A percentile compares a stretch with the other conserved stretches of the same genome.
Evolutionary conservation across 2,329 filamentous ascomycete genomes (phyloP).

Genomic region (Parastagonospora nodorum): DNA sequence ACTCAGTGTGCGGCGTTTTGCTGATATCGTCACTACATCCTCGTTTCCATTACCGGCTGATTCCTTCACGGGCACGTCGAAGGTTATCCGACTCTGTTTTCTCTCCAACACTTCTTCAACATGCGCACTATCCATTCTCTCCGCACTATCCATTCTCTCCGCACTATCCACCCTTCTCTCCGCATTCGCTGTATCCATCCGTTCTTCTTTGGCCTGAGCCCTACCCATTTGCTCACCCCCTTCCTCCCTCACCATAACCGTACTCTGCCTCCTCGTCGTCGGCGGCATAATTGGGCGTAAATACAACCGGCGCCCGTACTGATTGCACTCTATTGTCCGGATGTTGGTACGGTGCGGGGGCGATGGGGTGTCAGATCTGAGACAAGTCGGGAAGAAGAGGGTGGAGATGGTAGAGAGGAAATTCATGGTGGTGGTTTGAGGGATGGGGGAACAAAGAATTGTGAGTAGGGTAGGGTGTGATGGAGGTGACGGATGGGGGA

Average conservation of each 20-base stretch:
- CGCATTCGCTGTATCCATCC: not conserved
- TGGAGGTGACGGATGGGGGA: no score
- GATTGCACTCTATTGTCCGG: conserved; percentile 1
- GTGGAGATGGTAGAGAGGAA: not conserved
- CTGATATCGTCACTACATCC: not conserved
- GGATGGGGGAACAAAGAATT: not conserved
- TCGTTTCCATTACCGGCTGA: not conserved
- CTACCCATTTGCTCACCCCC: not conserved
- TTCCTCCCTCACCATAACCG: not conserved
- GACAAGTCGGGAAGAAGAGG: not conserved
- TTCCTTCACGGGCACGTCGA: not conserved
- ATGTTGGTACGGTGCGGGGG: not conserved
- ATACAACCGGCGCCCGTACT: conserved; percentile 4
- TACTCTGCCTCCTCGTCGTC: conserved; percentile 9
- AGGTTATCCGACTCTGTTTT: not conserved
- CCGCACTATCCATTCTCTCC: not conserved
- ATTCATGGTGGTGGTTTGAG: not conserved
- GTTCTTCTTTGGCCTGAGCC: not conserved
- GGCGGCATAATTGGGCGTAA: conserved; percentile 6
- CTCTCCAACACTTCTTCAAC: not conserved
- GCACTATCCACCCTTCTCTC: not conserved
- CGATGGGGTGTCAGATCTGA: not conserved
- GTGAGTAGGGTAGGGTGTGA: not conserved
- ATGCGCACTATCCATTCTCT: not conserved
- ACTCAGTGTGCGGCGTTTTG: not conserved